These are phyloP conservation scores for Leccinum rimulosum DNA, from an alignment of 768 basidiomycete species.

Conservation along the genomic window DNA sequence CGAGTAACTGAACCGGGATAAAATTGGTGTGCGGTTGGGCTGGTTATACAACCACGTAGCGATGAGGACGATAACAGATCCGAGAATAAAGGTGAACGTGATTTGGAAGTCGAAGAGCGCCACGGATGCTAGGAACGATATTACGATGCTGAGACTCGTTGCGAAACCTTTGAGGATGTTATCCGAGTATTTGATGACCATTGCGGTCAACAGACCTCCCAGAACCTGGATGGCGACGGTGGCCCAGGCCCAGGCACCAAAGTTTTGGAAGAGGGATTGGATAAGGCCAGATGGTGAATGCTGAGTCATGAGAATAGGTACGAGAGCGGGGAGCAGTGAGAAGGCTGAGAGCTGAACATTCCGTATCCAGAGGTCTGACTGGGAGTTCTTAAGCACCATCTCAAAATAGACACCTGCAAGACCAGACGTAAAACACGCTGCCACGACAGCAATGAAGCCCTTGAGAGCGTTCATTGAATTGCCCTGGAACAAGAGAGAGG, in stretches of 20 bases:
- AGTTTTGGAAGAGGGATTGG: conserved; percentile 71
- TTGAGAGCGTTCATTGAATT: conserved; percentile 77
- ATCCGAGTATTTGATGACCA: conserved; percentile 93
- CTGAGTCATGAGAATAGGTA: conserved; percentile 67
- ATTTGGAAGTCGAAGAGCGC: conserved; percentile 88
- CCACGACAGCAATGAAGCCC: conserved; percentile 86
- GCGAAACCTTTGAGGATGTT: conserved; percentile 95
- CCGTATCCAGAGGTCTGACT: conserved; percentile 91
- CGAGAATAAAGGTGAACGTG: conserved; percentile 81
- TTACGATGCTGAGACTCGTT: conserved; percentile 89
- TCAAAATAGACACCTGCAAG: conserved; percentile 98
- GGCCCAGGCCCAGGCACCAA: conserved; percentile 89
- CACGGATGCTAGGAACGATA: conserved; percentile 91
- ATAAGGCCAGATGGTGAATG: conserved; percentile 39
- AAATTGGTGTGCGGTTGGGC: conserved; percentile 38
- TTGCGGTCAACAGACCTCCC: conserved; percentile 88
- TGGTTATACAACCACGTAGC: conserved; percentile 94
- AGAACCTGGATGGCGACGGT: conserved; percentile 86
- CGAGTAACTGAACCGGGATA: conserved; percentile 28
- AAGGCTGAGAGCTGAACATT: conserved; percentile 96
- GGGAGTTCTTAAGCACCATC: conserved; percentile 91
- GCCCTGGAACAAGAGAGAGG: conserved; percentile 33
- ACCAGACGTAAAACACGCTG: conserved; percentile 93
- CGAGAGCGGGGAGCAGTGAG: conserved; percentile 83
- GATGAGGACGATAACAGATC: conserved; percentile 77